phyloP scores from a whole-genome alignment of 176 grass and related monocot species.

The Oryza punctata region DNA sequence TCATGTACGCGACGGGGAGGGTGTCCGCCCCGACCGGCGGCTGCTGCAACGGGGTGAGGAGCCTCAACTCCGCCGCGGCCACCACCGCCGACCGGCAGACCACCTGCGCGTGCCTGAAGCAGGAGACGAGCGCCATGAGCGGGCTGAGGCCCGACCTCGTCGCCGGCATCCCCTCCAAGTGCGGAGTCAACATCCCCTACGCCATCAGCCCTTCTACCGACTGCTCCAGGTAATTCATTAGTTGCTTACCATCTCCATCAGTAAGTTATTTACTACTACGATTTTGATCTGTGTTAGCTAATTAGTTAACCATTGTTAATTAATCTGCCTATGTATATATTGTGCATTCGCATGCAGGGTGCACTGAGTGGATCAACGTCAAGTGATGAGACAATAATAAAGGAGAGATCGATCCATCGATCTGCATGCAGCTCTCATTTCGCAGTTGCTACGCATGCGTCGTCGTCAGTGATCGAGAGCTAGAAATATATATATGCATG shows the following conservation, averaged over 20 bases:
- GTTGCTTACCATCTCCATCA: too few species aligned
- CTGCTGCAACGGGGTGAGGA: slow-evolving; percentile 49
- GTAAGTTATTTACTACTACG: too few species aligned
- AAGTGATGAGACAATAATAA: not conserved
- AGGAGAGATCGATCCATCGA: not conserved
- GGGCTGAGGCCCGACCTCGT: slow-evolving; percentile 40
- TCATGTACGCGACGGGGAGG: slow-evolving; percentile 33
- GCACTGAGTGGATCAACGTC: not conserved
- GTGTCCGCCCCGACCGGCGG: not conserved
- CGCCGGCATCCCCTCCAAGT: slow-evolving; percentile 53
- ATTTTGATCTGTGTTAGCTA: too few species aligned
- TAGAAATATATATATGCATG: too few species aligned
- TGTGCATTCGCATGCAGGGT: not conserved
- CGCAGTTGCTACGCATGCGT: not conserved
- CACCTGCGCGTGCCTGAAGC: slow-evolving; percentile 52
- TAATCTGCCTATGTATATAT: too few species aligned
- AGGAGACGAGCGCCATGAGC: not conserved
- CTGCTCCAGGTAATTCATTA: slow-evolving; percentile 42
- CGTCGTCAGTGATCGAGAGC: too few species aligned
- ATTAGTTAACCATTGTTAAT: too few species aligned
- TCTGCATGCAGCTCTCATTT: not conserved
- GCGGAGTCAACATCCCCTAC: slow-evolving; percentile 53
- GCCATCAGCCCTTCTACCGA: slow-evolving; percentile 56
- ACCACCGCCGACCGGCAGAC: slow-evolving; percentile 28
- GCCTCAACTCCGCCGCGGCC: slow-evolving; percentile 22